Conservation (phyloP, 75 land plant genomes). For the Selaginella moellendorffii region DNA sequence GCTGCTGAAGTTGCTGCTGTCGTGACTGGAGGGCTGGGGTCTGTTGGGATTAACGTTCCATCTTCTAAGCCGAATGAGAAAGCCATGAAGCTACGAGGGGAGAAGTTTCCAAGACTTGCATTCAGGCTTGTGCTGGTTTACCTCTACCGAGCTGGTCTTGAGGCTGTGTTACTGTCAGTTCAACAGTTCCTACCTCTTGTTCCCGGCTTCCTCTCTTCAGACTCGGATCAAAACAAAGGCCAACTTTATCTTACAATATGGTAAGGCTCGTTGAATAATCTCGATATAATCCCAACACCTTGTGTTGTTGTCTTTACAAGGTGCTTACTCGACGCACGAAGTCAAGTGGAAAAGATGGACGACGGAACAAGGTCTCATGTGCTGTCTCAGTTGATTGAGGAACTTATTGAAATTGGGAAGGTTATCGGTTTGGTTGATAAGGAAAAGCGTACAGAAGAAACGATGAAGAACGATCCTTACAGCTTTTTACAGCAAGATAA, state of each 20-base stretch:
- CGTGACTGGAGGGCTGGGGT: conserved; percentile 85
- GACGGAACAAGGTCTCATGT: conserved; percentile 85
- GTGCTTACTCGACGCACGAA: conserved; percentile 62
- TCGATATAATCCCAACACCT: background rate
- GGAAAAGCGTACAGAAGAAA: no score
- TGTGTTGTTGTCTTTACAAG: conserved; percentile 21
- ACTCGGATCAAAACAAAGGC: conserved; percentile 75
- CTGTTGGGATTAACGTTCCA: conserved; percentile 56
- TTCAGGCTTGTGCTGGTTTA: conserved; percentile 64
- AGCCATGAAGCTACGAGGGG: conserved; percentile 82
- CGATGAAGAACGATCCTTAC: conserved; percentile 42
- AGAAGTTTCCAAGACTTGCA: conserved; percentile 70
- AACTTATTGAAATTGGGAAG: conserved; percentile 67
- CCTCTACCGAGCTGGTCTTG: conserved; percentile 51
- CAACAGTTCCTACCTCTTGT: conserved; percentile 74
- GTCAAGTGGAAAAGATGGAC: conserved; percentile 46
- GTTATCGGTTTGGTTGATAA: no score
- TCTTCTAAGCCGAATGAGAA: conserved; percentile 69
- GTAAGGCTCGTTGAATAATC: conserved; percentile 24
- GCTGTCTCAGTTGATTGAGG: conserved; percentile 68
- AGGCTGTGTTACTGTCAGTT: conserved; percentile 58
- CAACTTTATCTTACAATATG: conserved; percentile 82
- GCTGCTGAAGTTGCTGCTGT: conserved; percentile 99
- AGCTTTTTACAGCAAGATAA: conserved; percentile 74
- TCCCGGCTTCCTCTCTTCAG: conserved; percentile 49